phyloP scores from a whole-genome alignment of 202 grass and related monocot species.

The Eragrostis tef region DNA sequence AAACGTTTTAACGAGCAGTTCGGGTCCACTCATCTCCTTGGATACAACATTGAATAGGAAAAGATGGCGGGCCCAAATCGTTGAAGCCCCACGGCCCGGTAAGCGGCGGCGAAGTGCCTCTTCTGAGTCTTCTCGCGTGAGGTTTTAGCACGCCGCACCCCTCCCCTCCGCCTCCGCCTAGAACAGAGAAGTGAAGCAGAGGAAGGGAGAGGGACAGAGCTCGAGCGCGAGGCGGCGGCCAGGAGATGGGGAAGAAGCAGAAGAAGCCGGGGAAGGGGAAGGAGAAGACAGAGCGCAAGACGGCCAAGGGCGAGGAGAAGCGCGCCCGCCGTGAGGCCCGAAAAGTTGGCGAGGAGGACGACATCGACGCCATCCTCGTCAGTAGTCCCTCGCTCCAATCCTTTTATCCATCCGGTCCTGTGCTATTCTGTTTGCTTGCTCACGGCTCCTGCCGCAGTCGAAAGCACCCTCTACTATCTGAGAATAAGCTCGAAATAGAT shows the following conservation, averaged over 20 bases:
- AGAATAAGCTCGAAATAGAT: not conserved
- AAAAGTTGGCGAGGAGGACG: conserved; percentile 81
- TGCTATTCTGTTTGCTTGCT: not conserved
- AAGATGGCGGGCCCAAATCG: no score
- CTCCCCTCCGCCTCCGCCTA: not conserved
- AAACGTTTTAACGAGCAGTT: no score
- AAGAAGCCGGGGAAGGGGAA: conserved; percentile 93
- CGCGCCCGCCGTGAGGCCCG: conserved; percentile 66
- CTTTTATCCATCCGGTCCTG: not conserved
- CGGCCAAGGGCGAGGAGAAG: conserved; percentile 88
- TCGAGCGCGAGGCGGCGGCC: conserved; percentile 6
- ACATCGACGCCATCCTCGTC: conserved; percentile 94
- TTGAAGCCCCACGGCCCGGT: no score
- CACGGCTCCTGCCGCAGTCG: not conserved
- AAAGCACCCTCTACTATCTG: not conserved
- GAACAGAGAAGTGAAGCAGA: conserved; percentile 8
- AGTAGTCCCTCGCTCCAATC: not conserved
- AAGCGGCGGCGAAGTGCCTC: no score
- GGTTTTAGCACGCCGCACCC: conserved; percentile 35
- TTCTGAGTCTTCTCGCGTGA: not conserved
- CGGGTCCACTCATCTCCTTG: no score
- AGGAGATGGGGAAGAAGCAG: conserved; percentile 85
- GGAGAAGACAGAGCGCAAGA: conserved; percentile 95
- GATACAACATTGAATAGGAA: no score
- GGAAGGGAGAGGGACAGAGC: conserved; percentile 5